These are phyloP conservation scores for Trametes villosa DNA, from an alignment of 768 basidiomycete genomes.

Conservation along the genomic window DNA sequence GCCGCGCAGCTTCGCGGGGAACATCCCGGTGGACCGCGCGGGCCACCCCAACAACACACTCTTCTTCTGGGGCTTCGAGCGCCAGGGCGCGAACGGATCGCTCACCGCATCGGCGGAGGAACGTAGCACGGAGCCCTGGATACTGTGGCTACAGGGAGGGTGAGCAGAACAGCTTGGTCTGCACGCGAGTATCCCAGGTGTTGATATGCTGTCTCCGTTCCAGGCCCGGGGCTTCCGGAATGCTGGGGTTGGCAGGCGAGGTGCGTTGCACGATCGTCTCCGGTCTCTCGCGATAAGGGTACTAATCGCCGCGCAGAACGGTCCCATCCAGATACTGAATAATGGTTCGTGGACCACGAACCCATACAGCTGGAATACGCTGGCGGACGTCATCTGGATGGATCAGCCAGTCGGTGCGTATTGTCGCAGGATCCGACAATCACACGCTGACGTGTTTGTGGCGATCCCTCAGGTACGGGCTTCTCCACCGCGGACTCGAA, in stretches of 20 bases:
- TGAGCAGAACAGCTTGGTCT: constrained; percentile 28
- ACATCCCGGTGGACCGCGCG: constrained; percentile 32
- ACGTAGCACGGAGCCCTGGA: constrained; percentile 58
- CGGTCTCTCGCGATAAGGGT: no score
- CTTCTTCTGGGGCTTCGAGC: constrained; percentile 39
- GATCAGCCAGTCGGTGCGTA: constrained; percentile 67
- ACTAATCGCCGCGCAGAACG: constrained; percentile 50
- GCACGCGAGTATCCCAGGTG: not conserved
- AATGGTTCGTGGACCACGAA: constrained; percentile 56
- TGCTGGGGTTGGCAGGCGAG: constrained; percentile 65
- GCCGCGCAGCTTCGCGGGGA: constrained; percentile 36
- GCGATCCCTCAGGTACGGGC: constrained; percentile 49
- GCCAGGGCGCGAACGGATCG: constrained; percentile 36
- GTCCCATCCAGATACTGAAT: constrained; percentile 61
- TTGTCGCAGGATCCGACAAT: not conserved
- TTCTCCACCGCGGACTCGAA: constrained; percentile 58
- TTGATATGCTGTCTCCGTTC: not conserved
- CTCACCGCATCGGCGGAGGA: constrained; percentile 45
- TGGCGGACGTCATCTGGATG: constrained; percentile 71
- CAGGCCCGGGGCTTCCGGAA: constrained; percentile 72
- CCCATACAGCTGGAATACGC: constrained; percentile 57
- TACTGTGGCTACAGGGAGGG: constrained; percentile 79
- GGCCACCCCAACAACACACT: constrained; percentile 38
- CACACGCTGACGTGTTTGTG: not conserved
- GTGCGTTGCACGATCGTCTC: constrained; percentile 24